Evolutionary conservation across 371 early-diverging fungal genomes (phyloP), one percentile per base, ranked within the genome.

Genomic region (Dinochytrium kinnereticum): DNA sequence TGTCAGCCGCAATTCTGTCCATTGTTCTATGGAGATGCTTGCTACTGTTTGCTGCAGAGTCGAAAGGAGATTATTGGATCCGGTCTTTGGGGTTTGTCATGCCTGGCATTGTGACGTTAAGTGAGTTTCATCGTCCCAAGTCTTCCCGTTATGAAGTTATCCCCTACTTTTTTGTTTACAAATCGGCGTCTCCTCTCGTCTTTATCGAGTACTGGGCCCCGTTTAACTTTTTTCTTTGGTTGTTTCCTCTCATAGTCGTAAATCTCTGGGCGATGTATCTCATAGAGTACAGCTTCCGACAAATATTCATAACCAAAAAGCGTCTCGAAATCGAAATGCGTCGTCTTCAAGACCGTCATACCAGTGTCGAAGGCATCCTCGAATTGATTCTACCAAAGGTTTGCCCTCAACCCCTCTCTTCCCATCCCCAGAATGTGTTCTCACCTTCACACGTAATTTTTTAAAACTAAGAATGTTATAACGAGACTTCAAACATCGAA

Each of bases 391-490:
- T 66, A 21, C 66, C 66, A 40, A 66, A 13, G 64, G 64, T 64
- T 15, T 53, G 55, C 55, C 10, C 10, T 53, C 10, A 53, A n/a
- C n/a, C n/a, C n/a, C n/a, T n/a, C n/a, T n/a, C n/a, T n/a, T n/a
- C n/a, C n/a, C n/a, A n/a, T n/a, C n/a, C n/a, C n/a, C n/a, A n/a
- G n/a, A n/a, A n/a, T n/a, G n/a, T n/a, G n/a, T n/a, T n/a, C n/a
- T n/a, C n/a, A n/a, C n/a, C n/a, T n/a, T n/a, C n/a, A n/a, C n/a
- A n/a, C n/a, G n/a, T n/a, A n/a, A n/a, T n/a, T n/a, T n/a, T n/a
- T n/a, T n/a, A n/a, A n/a, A n/a, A n/a, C n/a, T n/a, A n/a, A 66
- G 66, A n/a, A 38, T 40, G 44, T 66, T 26, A 66, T 66, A 21
- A 2, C 5, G 3, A 15, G 66, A 10, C 66, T 66, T 40, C 44